Evolutionary conservation across 306 rosid genomes (phyloP), one percentile per base, ranked within the genome.

Genomic region (Cucurbita ficifolia): DNA sequence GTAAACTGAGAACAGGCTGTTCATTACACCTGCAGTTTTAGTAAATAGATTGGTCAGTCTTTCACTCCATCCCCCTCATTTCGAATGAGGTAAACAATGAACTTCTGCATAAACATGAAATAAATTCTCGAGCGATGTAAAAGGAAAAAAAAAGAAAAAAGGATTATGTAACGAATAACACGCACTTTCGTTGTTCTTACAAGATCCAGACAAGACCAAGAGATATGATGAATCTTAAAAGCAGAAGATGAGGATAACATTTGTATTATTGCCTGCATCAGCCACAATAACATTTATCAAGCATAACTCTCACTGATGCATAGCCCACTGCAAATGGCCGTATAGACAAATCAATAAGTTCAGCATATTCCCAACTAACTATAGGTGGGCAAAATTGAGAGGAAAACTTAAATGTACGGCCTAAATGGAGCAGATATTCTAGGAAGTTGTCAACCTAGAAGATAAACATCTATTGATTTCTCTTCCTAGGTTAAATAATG

Each of bases 1-100:
- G 39, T 93, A 93, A 70, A 93, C 97, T 46, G 98, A 93, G 81
- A 93, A 93, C 83, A 93, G 82, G 75, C 98, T 90, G 86, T 93
- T 93, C 98, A 93, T 90, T 75, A 93, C 98, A 76, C 98, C 98
- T 93, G 90, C 83, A 86, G 54, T 59, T 74, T 74, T 43, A 60
- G 56, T 75, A 13, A 53, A 72, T 63, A 62, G 81, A 82, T 70
- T 59, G 81, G 85, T 67, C 52, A 72, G 76, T 38, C 10, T 50
- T 71, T 33, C 59, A 42, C 49, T 33, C 55, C 21, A 46, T 45
- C 21, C 10, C 10, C 79, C 58, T 62, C 78, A 60, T 75, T 73
- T 62, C 51, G 73, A 60, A 78, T 21, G 29, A 39, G 49, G 68
- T 58, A 67, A 52, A 40, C 18, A 72, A 50, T 35, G n/a, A 53